Evolutionary conservation across 1,139 yeast genomes (phyloP), one percentile per base, ranked within the genome.

Genomic region (Protomyces gravidus): DNA sequence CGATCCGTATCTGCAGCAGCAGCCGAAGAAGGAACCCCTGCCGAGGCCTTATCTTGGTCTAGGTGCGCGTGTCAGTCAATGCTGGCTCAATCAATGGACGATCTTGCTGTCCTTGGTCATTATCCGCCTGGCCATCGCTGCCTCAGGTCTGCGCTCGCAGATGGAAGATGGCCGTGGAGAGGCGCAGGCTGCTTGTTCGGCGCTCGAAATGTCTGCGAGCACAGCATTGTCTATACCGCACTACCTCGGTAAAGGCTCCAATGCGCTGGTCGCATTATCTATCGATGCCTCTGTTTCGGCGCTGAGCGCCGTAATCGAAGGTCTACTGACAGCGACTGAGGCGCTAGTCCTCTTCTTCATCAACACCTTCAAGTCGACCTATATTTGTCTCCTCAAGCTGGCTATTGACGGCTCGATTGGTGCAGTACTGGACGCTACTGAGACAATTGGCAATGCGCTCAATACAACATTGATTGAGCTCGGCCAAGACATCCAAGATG

Each of bases 351-450:
- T 81, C 9, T 89, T 92, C 68, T 75, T 82, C 25, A 72, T 92
- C 17, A 89, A 88, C 46, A 67, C 90, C 64, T 79, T 86, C 56
- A 72, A 89, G 6, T 97, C 97, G 0, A 90, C 97, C 0, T 87
- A 86, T 71, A 83, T 87, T 0, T 92, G 98, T 72, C 74, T 92
- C 25, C 71, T 89, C 5, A 82, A 86, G 0, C 84, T 94, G 4
- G 80, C 90, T 0, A 75, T 89, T 6, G 83, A 81, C 65, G 88
- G 92, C 1, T 78, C 88, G 0, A 85, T 85, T 1, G 83, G 82
- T 64, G 81, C 83, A 45, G 95, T 95, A 0, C 71, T 86, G 1
- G 87, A 88, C 68, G 80, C 89, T 0, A 82, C 94, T 0, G 87
- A 84, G 66, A 70, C 78, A 1, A 74, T 87, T 1, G 76, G 89